phyloP scores from a whole-genome alignment of 1,284 basidiomycete species.

The Mycosarcoma mackinlayi region DNA sequence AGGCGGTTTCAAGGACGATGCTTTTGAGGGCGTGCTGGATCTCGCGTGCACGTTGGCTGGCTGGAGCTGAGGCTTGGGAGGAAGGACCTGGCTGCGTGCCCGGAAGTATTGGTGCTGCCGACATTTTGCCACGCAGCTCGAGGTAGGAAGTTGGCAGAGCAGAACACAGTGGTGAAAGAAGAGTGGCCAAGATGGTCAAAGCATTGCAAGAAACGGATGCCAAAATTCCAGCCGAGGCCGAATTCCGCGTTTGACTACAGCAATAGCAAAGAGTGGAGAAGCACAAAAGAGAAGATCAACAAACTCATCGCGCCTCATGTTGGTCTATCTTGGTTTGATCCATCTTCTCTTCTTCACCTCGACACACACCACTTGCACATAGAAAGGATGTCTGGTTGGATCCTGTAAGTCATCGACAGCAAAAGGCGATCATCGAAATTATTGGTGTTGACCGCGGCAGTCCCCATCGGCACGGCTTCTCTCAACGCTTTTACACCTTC shows the following conservation, averaged over 20 bases:
- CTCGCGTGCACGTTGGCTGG: constrained; percentile 27
- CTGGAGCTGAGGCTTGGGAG: constrained; percentile 1
- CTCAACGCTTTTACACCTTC: neutral
- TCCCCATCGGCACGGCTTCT: too few relatives aligned
- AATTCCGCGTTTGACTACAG: constrained; percentile 32
- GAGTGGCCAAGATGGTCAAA: neutral
- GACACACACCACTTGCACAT: neutral
- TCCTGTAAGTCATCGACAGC: constrained; percentile 25
- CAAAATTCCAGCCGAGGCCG: too few relatives aligned
- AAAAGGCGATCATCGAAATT: neutral
- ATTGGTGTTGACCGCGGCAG: too few relatives aligned
- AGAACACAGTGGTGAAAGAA: neutral
- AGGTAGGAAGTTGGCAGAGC: neutral
- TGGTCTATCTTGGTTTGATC: neutral
- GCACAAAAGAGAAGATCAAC: neutral
- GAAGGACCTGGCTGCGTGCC: constrained; percentile 14
- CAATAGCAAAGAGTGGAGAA: constrained; percentile 21
- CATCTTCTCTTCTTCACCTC: neutral
- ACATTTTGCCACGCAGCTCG: constrained; percentile 1
- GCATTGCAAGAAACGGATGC: too few relatives aligned
- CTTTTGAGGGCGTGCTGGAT: constrained; percentile 42
- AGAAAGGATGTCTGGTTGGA: constrained; percentile 38
- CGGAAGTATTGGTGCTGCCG: constrained; percentile 20
- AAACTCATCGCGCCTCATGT: neutral
- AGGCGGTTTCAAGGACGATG: constrained; percentile 47